Base-by-base conservation (phyloP, 2,329 filamentous ascomycete species). In the Nigrograna mackinnonii region DNA sequence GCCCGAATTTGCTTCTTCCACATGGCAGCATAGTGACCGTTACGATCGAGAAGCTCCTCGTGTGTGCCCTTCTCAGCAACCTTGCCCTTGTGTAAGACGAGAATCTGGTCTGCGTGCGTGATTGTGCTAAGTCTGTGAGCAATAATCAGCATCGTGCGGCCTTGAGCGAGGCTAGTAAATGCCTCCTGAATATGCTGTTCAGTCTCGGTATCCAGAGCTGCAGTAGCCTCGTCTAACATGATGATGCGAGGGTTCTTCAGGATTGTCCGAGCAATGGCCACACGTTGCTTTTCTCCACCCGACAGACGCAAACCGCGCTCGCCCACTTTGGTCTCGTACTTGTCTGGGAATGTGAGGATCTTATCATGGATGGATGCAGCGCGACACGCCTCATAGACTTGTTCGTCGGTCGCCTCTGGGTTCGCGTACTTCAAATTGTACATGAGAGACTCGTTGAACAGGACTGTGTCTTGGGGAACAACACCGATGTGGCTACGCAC, bases 371-470 rank as follows among this genome's bases (percentile, higher is more conserved):
- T 96, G 58, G 88, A 92, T 14, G 91, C 91, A 18, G 90, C 90
- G 49, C 82, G 80, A 67, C 91, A 96, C 11, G 91, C 91, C 33
- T 82, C 83, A 58, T 84, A 87, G 2, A 96, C 84, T 20, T 96
- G 84, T 54, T 92, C 87, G 45, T 95, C 85, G 0, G 87, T 87
- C 9, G 87, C 90, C 20, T 79, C 69, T 32, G 89, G 88, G 51
- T 92, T 92, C 46, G 91, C 91, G 64, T 96, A 96, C 65, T 85
- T 87, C 47, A 96, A 76, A 63, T 96, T 96, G 73, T 95, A 96
- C 89, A 96, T 94, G 50, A 96, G 74, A 1, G 87, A 87, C 67
- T 96, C 91, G 66, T 96, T 96, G 79, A 96, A 96, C 33, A 96
- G 77, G 5, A 95, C 88, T 4, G 92, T 96, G 60, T 99, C 94